Conservation (phyloP, 257 asterid species). For the Solanum chilense region DNA sequence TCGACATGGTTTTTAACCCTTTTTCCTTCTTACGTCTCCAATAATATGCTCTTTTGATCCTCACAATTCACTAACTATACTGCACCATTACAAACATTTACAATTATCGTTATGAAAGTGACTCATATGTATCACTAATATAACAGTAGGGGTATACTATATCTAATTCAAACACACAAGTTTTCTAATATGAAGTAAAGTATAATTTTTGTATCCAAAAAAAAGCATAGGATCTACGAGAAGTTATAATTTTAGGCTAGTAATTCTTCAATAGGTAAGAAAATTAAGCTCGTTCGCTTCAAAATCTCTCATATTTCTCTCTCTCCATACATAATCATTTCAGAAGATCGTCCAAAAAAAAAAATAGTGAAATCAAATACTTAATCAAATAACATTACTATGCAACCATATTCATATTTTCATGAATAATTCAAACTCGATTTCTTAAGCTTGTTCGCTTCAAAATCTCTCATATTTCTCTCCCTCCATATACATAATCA, state of each 20-base stretch:
- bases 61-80: background rate
- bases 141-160: background rate
- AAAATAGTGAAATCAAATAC: background rate
- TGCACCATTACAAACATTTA: background rate
- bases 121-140: too few relatives aligned
- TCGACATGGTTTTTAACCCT: constrained; percentile 31
- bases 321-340: background rate
- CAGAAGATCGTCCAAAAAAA: background rate
- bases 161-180: background rate
- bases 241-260: background rate
- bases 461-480: background rate
- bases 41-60: background rate
- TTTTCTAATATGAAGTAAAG: background rate
- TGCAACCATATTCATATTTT: background rate
- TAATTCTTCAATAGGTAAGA: background rate
- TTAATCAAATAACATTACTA: background rate
- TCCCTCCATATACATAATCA: background rate
- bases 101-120: background rate
- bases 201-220: background rate
- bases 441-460: background rate
- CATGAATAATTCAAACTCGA: too few relatives aligned
- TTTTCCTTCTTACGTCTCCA: background rate
- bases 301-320: background rate
- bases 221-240: background rate
- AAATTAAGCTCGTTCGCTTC: background rate